Evolutionary conservation across 2,329 filamentous ascomycete genomes (phyloP).

Genomic region (Claviceps africana): DNA sequence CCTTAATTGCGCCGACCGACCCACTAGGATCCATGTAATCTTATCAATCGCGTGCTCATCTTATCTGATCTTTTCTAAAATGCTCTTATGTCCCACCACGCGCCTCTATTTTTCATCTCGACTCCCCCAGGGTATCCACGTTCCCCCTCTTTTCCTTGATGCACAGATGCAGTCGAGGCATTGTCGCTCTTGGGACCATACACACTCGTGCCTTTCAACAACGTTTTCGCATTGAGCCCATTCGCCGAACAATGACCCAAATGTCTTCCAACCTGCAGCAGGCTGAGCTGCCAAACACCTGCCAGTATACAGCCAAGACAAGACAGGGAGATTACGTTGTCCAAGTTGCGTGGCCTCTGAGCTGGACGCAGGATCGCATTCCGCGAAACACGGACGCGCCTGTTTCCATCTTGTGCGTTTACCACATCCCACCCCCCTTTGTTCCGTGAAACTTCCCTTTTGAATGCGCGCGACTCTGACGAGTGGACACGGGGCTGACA

Average conservation of each 20-base stretch:
- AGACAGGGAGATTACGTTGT: conserved; percentile 17
- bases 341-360: conserved; percentile 18
- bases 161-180: background rate
- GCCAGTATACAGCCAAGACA: conserved; percentile 13
- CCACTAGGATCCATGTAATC: background rate
- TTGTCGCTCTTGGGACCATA: background rate
- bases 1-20: background rate
- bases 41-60: conserved; percentile 1
- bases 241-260: background rate
- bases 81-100: background rate
- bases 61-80: background rate
- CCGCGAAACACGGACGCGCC: conserved; percentile 10
- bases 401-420: conserved; percentile 14
- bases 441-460: background rate
- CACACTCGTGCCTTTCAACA: background rate
- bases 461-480: no score
- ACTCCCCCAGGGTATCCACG: background rate
- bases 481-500: background rate
- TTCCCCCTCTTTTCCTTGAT: background rate
- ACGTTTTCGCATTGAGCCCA: background rate
- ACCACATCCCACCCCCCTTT: background rate
- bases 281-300: conserved; percentile 14
- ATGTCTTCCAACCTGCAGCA: conserved; percentile 5
- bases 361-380: conserved; percentile 14
- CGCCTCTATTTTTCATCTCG: background rate